Evolutionary conservation across 371 early-diverging fungal species (phyloP).

Genomic region (Cokeromyces recurvatus): DNA sequence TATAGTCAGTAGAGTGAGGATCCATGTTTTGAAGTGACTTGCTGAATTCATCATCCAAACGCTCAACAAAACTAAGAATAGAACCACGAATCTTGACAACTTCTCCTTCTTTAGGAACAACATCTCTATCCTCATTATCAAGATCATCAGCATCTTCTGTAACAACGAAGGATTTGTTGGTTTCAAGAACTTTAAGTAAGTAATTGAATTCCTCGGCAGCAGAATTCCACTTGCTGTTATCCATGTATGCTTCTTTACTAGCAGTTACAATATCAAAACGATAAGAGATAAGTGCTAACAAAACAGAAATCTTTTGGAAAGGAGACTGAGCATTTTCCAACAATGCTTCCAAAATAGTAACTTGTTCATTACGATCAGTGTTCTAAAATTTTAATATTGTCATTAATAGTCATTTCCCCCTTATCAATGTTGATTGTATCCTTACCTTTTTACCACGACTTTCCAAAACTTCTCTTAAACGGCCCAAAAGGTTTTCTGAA

Average conservation of each 20-base stretch:
- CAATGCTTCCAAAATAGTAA: slow-evolving; percentile 65
- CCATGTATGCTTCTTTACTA: slow-evolving; percentile 66
- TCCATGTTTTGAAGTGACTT: slow-evolving; percentile 93
- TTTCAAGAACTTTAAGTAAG: slow-evolving; percentile 74
- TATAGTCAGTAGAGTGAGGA: slow-evolving; percentile 94
- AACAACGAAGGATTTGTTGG: slow-evolving; percentile 54
- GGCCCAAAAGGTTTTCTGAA: slow-evolving; percentile 77
- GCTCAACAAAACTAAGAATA: slow-evolving; percentile 84
- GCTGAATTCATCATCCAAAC: slow-evolving; percentile 95
- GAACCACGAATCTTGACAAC: slow-evolving; percentile 75
- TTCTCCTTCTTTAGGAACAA: slow-evolving; percentile 47
- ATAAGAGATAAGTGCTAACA: slow-evolving; percentile 84
- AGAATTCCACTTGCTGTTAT: slow-evolving; percentile 76
- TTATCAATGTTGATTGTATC: background rate
- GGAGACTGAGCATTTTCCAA: slow-evolving; percentile 65
- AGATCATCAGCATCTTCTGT: slow-evolving; percentile 63
- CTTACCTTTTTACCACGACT: slow-evolving; percentile 92
- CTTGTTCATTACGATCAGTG: slow-evolving; percentile 82
- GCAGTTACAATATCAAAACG: slow-evolving; percentile 86
- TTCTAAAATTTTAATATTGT: slow-evolving; percentile 54
- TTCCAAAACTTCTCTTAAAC: slow-evolving; percentile 73
- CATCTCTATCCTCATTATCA: slow-evolving; percentile 68
- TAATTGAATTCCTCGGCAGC: slow-evolving; percentile 68
- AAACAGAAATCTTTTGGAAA: slow-evolving; percentile 81
- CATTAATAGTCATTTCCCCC: background rate